Base-by-base conservation (phyloP, 257 asterid genomes). In the Penstemon barbatus region DNA sequence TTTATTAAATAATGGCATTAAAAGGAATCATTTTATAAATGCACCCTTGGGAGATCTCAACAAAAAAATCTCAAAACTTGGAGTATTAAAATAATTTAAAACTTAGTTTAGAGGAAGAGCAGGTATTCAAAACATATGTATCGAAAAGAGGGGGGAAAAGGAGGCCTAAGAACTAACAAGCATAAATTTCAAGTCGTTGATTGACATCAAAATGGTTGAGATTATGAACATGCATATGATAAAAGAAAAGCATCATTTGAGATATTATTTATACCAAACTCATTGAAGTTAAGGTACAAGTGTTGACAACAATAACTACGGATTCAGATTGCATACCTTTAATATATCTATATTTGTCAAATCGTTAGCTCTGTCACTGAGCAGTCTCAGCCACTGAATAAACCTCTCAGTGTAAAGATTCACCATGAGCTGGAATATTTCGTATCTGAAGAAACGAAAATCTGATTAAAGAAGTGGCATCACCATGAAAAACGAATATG, bases 391-490 rank as follows among this genome's bases (percentile, higher is more conserved):
- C 99, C 99, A 94, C 74, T 90, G 99, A 79, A 86, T 89, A 79
- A 87, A 90, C 78, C 99, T 92, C 91, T 94, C 99, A 0, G 97
- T 94, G 77, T 94, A 94, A 72, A 94, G 90, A 77, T 94, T 94
- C 40, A 94, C 99, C 97, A 94, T 80, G 78, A 94, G 96, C 87
- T 94, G 99, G 89, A 94, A 94, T 77, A 94, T 85, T 84, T 91
- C 99, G 71, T 94, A 94, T 80, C 99, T 94, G 91, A 65, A 77
- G 68, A 64, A 71, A 65, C 8, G 33, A 15, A 63, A 74, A 60
- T 63, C 64, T 51, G 59, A 25, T 52, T 55, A 53, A 75, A 63
- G 15, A 58, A 56, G 76, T 8, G 25, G 38, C 7, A 18, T 58
- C 61, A 55, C 49, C 39, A 73, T 19, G 19, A 43, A 72, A 74